Base-by-base conservation (phyloP, 306 rosid species). In the Dicorynia guianensis region DNA sequence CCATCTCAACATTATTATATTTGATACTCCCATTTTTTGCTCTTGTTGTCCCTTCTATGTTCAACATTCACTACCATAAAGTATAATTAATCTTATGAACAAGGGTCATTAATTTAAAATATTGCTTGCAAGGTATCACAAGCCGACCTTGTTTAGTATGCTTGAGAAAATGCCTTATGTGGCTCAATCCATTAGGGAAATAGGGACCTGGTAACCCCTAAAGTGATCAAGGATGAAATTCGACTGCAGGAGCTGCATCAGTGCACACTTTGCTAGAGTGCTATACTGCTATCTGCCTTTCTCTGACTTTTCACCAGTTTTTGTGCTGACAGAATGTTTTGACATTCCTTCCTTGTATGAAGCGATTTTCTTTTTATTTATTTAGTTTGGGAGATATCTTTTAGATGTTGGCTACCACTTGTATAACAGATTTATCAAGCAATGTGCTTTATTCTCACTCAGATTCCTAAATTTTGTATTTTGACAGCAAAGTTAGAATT, bases 291-390 rank as follows among this genome's bases (percentile, higher is more conserved):
- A 18, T 30, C 43, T 25, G 30, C 30, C 30, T 25, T 1, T 33
- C 49, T 56, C 2, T 19, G 15, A n/a, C 38, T 17, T 43, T 54
- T 54, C 1, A 58, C 48, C 6, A 5, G 39, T 43, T 55, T 44
- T 11, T 65, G 5, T 76, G 53, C 17, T 47, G 34, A 67, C 52
- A 18, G 64, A 36, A 33, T 18, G 46, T 59, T 15, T 58, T 18
- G 17, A 72, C 63, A 46, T 30, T 58, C 46, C 46, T n/a, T 42
- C 53, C 63, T 42, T 35, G 48, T 11, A 17, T 11, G 39, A 76
- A 64, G 15, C 38, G 13, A 12, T 20, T 8, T 5, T 40, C 30
- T 40, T 40, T 40, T 40, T 5, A 40, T 0, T 40, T 40, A 8
- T 40, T 5, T 5, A 40, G 6, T 5, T 5, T 40, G 10, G 46